Percentiles rank a stretch among this genome's conserved stretches.
Conservation (phyloP, 2,329 filamentous ascomycete species). For the Pseudopyricularia cyperi region DNA sequence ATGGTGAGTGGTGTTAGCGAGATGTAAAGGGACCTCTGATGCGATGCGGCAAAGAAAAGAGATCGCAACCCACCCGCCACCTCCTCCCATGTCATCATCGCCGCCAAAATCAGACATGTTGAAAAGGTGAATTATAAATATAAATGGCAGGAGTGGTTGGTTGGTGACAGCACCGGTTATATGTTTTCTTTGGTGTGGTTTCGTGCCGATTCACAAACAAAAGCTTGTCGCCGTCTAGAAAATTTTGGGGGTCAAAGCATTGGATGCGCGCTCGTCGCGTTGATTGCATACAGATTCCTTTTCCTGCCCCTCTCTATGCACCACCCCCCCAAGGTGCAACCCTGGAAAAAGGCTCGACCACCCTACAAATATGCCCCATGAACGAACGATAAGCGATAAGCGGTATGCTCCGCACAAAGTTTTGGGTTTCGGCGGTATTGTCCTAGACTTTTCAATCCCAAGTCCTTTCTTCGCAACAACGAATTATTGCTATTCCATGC, state of each 20-base stretch:
- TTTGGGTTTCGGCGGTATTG: neutral
- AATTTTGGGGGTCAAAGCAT: neutral
- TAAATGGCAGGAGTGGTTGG: neutral
- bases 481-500: neutral
- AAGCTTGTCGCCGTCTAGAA: neutral
- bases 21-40: no score
- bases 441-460: no score
- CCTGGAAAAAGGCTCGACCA: no score
- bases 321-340: neutral
- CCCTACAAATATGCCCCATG: no score
- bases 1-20: neutral
- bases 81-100: constrained; percentile 38
- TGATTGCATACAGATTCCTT: no score
- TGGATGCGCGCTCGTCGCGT: neutral
- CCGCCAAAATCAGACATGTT: constrained; percentile 65
- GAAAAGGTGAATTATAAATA: neutral
- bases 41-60: neutral
- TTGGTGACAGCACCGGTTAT: no score
- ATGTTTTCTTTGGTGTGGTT: no score
- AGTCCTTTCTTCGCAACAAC: no score
- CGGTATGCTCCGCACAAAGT: neutral
- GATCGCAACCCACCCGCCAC: constrained; percentile 35
- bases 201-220: neutral
- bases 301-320: neutral
- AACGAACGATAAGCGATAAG: neutral